Evolutionary conservation across 2,329 filamentous ascomycete genomes (phyloP).

Genomic region (Clonostachys rhizophaga): DNA sequence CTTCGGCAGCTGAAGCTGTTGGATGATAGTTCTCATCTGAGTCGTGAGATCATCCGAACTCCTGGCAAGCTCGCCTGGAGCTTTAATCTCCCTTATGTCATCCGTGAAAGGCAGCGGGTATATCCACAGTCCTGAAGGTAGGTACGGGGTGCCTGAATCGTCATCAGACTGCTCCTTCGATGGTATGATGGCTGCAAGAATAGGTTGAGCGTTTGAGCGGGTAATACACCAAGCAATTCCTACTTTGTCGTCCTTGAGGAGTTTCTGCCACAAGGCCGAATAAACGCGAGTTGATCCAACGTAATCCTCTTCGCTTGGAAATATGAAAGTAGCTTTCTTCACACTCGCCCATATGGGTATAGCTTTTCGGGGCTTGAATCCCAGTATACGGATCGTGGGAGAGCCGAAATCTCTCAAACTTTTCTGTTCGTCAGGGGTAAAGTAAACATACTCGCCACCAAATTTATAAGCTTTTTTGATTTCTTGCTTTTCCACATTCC

Average conservation of each 20-base stretch:
- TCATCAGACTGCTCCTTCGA: slow-evolving; percentile 64
- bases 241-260: slow-evolving; percentile 74
- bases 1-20: slow-evolving; percentile 85
- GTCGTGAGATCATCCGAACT: slow-evolving; percentile 72
- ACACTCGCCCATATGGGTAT: slow-evolving; percentile 81
- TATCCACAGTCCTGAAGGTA: slow-evolving; percentile 85
- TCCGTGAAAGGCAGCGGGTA: slow-evolving; percentile 85
- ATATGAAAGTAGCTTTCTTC: slow-evolving; percentile 87
- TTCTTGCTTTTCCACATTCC: slow-evolving; percentile 73
- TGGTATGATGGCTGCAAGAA: slow-evolving; percentile 77
- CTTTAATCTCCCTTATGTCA: slow-evolving; percentile 73
- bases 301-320: slow-evolving; percentile 85
- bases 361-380: slow-evolving; percentile 78
- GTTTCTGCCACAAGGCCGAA: slow-evolving; percentile 82
- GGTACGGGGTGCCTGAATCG: slow-evolving; percentile 59
- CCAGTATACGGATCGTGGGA: slow-evolving; percentile 81
- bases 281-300: slow-evolving; percentile 92
- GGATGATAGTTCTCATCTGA: slow-evolving; percentile 75
- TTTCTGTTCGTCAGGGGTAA: slow-evolving; percentile 79
- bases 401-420: slow-evolving; percentile 75
- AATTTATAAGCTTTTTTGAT: slow-evolving; percentile 94
- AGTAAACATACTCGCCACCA: slow-evolving; percentile 83
- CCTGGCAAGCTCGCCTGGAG: slow-evolving; percentile 44
- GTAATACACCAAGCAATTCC: slow-evolving; percentile 88
- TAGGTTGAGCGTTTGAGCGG: slow-evolving; percentile 73